Evolutionary conservation across 192 early-diverging fungal genomes (phyloP), one percentile per base, ranked within the genome.

Genomic region (Coemansia sp.): DNA sequence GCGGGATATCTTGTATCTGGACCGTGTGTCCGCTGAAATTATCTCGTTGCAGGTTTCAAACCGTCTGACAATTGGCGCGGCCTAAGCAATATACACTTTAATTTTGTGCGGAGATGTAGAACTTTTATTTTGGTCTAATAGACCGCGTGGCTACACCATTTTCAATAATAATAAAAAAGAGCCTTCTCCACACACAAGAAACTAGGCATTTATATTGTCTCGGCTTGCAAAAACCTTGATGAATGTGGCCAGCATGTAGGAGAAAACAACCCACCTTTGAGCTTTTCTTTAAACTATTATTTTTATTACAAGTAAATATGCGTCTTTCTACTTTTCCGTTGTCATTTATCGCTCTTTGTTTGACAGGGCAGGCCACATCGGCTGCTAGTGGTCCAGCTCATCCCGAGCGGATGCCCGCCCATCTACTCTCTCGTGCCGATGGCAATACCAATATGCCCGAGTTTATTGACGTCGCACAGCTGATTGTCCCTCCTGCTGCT

Each of bases 1-100:
- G 16, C 66, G 59, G 19, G 80, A 82, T 19, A 67, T 57, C 6
- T 33, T 82, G 57, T 82, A 82, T 71, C 59, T 82, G 28, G 50
- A 75, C 43, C 49, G 66, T 16, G 55, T 82, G 19, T 23, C 64
- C 39, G 80, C 80, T 2, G 66, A 67, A 4, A 52, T 82, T 14
- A 64, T 21, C 30, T 73, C 71, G 17, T 21, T 43, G 3, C 59
- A 66, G 19, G 40, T 70, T 2, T 71, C 75, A 6, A 23, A 16
- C 10, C 44, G 40, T 39, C 38, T 68, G 9, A n/a, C 42, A 3
- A 37, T 38, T 40, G 47, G n/a, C 64, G 50, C 30, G 38, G 53
- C 53, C 10, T 66, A 35, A 39, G 21, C 14, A 37, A n/a, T 43
- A 43, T 16, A 43, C 42, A 43, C 42, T 4, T 4, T 42, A 26